Percentiles rank a stretch among this genome's conserved stretches.
These are phyloP conservation scores for Cyanidium caldarium DNA, from an alignment of 23 red algal species.

Conservation along the genomic window DNA sequence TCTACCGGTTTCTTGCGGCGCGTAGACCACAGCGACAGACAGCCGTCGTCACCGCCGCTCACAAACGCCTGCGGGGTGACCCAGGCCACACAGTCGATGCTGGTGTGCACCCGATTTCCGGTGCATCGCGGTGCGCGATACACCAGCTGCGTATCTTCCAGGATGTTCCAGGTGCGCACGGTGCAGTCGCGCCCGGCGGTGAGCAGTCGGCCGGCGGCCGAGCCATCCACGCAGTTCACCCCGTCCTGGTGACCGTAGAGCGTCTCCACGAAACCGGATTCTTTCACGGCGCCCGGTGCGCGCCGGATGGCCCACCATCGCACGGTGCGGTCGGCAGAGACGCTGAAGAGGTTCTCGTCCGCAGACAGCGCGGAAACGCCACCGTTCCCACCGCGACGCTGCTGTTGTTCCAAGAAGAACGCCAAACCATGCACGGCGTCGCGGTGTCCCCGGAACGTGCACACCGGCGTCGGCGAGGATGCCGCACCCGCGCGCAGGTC, in stretches of 20 bases:
- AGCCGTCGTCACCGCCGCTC: constrained; percentile 62
- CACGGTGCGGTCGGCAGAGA: neutral
- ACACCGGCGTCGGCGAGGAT: neutral
- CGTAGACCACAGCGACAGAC: constrained; percentile 48
- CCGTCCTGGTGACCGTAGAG: constrained; percentile 66
- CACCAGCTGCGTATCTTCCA: constrained; percentile 68
- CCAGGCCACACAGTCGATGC: constrained; percentile 58
- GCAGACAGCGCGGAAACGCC: neutral
- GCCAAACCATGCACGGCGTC: neutral
- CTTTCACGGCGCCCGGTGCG: neutral
- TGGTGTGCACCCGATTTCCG: neutral
- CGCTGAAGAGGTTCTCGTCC: constrained; percentile 5
- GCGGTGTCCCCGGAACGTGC: neutral
- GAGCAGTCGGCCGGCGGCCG: constrained; percentile 37
- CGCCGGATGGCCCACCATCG: neutral
- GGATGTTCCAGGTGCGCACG: constrained; percentile 70
- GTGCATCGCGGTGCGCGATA: constrained; percentile 34
- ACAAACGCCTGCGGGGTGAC: constrained; percentile 42
- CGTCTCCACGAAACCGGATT: constrained; percentile 48
- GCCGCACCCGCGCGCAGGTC: neutral
- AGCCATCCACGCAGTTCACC: constrained; percentile 18
- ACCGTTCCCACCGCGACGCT: neutral
- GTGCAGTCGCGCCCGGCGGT: constrained; percentile 63
- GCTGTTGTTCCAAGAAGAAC: neutral
- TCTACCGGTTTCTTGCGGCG: constrained; percentile 54